Evolutionary conservation across 2,329 filamentous ascomycete species (phyloP).

Genomic region (Westerdykella sp.): DNA sequence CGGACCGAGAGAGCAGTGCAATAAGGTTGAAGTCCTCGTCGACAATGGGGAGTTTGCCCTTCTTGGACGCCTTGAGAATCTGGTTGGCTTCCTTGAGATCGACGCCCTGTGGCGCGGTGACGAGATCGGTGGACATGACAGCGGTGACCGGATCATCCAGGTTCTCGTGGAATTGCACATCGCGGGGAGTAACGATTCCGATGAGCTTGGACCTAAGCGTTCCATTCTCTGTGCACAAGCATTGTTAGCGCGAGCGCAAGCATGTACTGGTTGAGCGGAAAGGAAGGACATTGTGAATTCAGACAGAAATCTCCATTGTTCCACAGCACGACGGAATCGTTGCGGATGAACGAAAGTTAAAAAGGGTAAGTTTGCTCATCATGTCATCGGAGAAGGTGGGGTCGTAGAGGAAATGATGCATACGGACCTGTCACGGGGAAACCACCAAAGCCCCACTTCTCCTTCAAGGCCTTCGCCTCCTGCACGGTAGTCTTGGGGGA

Average conservation of each 20-base stretch:
- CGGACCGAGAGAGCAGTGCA: slow-evolving; percentile 52
- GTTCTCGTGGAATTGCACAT: slow-evolving; percentile 92
- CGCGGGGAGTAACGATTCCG: slow-evolving; percentile 95
- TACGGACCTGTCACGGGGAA: slow-evolving; percentile 95
- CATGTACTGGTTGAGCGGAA: neutral
- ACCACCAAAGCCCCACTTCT: slow-evolving; percentile 97
- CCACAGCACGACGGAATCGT: slow-evolving; percentile 83
- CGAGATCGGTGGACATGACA: slow-evolving; percentile 92
- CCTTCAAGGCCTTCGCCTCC: slow-evolving; percentile 86
- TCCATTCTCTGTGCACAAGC: slow-evolving; percentile 63
- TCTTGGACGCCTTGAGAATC: slow-evolving; percentile 91
- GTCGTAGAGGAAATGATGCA: slow-evolving; percentile 8
- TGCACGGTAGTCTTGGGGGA: slow-evolving; percentile 79
- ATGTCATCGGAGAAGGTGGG: slow-evolving; percentile 39
- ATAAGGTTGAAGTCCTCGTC: slow-evolving; percentile 74
- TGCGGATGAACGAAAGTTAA: slow-evolving; percentile 99
- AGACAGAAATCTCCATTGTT: slow-evolving; percentile 52
- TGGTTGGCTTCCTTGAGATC: slow-evolving; percentile 83
- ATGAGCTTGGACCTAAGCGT: slow-evolving; percentile 92
- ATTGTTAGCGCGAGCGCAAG: slow-evolving; percentile 15
- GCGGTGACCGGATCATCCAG: slow-evolving; percentile 65
- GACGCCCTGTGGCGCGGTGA: slow-evolving; percentile 79
- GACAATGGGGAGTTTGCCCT: slow-evolving; percentile 93
- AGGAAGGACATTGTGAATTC: slow-evolving; percentile 28
- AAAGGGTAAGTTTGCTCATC: slow-evolving; percentile 66